A percentile compares a stretch with the other conserved stretches of the same genome.
phyloP scores from a whole-genome alignment of 352 stramenopile genomes.

The Phytophthora pluvialis region DNA sequence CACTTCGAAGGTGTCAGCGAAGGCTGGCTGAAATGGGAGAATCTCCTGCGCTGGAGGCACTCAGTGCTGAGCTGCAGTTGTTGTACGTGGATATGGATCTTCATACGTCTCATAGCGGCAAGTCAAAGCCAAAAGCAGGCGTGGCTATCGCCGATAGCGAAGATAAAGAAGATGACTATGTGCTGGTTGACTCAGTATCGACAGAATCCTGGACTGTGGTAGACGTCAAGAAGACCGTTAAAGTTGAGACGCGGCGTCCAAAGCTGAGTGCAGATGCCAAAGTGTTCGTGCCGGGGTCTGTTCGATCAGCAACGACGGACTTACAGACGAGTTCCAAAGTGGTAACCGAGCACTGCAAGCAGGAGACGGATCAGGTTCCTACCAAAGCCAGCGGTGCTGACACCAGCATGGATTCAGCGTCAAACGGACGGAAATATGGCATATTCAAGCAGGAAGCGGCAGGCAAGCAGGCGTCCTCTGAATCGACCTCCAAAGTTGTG shows the following conservation, averaged over 20 bases:
- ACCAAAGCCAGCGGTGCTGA: not conserved
- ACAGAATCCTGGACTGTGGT: constrained; percentile 22
- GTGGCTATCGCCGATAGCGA: not conserved
- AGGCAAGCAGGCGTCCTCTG: constrained; percentile 3
- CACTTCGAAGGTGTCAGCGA: constrained; percentile 37
- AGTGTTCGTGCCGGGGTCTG: constrained; percentile 19
- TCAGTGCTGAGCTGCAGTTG: constrained; percentile 40
- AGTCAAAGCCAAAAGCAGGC: constrained; percentile 3
- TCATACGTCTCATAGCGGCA: not conserved
- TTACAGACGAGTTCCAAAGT: not conserved
- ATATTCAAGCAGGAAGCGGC: constrained; percentile 2
- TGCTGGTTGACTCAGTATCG: constrained; percentile 18
- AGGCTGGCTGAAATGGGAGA: constrained; percentile 35
- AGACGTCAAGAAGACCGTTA: constrained; percentile 17
- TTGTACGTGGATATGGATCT: constrained; percentile 51
- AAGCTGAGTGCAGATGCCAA: constrained; percentile 24
- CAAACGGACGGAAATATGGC: too few species aligned
- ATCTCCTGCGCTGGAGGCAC: constrained; percentile 26
- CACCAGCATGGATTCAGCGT: not conserved
- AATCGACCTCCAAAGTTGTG: constrained; percentile 19
- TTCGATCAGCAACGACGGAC: not conserved
- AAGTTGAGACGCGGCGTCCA: constrained; percentile 4
- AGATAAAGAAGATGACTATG: constrained; percentile 24
- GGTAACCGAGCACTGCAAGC: not conserved
- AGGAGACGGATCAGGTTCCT: not conserved